phyloP scores from a whole-genome alignment of 2,329 filamentous ascomycete species.

The Curvularia sp. region DNA sequence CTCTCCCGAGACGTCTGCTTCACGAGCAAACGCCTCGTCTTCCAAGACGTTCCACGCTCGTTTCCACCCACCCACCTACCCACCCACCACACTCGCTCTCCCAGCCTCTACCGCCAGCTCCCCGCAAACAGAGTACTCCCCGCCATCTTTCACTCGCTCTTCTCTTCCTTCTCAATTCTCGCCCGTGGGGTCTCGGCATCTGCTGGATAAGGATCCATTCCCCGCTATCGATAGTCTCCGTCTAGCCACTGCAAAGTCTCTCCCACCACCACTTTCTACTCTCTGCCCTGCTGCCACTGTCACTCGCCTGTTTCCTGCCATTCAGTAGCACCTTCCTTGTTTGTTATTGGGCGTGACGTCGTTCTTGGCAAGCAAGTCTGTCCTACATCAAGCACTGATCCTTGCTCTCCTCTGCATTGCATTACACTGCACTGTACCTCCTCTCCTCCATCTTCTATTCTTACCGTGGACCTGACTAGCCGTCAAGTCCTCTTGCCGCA shows the following conservation, averaged over 20 bases:
- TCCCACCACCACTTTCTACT: not conserved
- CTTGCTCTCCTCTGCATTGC: conserved; percentile 12
- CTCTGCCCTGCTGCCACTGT: not conserved
- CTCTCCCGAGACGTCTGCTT: conserved; percentile 18
- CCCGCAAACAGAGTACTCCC: not conserved
- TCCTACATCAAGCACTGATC: conserved; percentile 21
- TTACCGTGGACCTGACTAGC: conserved; percentile 25
- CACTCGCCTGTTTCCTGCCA: not conserved
- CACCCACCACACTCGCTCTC: conserved; percentile 16
- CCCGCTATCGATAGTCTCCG: conserved; percentile 5
- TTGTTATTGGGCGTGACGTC: conserved; percentile 23
- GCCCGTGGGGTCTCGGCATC: conserved; percentile 22
- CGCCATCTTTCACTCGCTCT: conserved; percentile 28
- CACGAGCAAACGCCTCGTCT: conserved; percentile 38
- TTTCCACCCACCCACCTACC: conserved; percentile 30
- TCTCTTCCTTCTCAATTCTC: not conserved
- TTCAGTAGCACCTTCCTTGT: conserved; percentile 23
- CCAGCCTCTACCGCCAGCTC: not conserved
- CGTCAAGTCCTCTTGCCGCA: conserved; percentile 1
- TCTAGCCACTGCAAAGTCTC: conserved; percentile 1
- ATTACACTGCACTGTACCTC: too few relatives aligned
- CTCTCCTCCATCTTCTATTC: conserved; percentile 24
- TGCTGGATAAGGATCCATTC: conserved; percentile 16
- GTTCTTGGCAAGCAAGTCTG: conserved; percentile 21
- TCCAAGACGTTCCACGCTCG: conserved; percentile 42